Base-by-base conservation (phyloP, 2,329 filamentous ascomycete species). In the Dactylellina parvicollis region DNA sequence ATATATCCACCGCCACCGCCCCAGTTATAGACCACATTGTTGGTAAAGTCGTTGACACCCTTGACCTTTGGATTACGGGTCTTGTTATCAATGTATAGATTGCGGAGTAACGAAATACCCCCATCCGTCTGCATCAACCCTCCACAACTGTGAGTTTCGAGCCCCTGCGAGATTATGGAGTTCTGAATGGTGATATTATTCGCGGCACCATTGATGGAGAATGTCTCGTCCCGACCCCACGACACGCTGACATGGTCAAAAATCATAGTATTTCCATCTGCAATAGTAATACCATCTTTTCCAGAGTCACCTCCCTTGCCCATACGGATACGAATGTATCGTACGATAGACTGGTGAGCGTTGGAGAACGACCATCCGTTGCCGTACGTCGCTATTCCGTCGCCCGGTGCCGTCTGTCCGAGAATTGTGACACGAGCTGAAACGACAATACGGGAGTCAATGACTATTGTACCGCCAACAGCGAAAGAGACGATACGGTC, bases 31-130 rank as follows among this genome's bases (percentile, higher is more conserved):
- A 87, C 76, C 1, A 86, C 81, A 76, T 84, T 81, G 70, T 83
- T 82, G 44, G 80, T 81, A 67, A 75, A 62, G 34, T 86, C 84
- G 22, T 86, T 86, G 2, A 84, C 82, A 0, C 84, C 85, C 77
- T 87, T 87, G 52, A 86, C 84, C 71, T 86, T 86, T 0, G 85
- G 85, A 69, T 86, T 86, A 1, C 85, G 81, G 8, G 84, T 87
- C 77, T 87, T 86, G 75, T 85, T 86, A 73, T 86, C 84, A 61
- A 86, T 84, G 77, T 86, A 87, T 30, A 87, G 77, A 75, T 86
- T 86, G 2, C 85, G 80, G 78, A 86, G 85, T 3, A 85, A 80
- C 14, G 82, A 84, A 32, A 85, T 79, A 9, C 84, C 83, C 7
- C 82, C 82, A 22, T 84, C 79, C 1, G 83, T 84, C 78, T 85